Conservation (phyloP, 2,329 filamentous ascomycete genomes). For the Xylaria sp. region DNA sequence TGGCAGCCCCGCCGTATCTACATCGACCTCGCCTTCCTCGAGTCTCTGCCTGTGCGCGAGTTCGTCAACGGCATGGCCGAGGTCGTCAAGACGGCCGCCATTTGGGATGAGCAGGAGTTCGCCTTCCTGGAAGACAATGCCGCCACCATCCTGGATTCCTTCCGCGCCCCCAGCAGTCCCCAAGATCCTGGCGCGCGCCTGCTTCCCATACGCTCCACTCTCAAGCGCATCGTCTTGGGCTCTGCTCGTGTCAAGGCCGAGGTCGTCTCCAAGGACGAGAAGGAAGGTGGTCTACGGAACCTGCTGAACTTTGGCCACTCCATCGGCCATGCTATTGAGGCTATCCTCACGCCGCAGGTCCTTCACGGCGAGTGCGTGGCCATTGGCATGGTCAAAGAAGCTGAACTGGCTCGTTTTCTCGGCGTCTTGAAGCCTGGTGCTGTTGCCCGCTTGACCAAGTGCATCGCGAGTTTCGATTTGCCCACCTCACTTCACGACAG, state of each 20-base stretch:
- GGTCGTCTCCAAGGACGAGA: constrained; percentile 93
- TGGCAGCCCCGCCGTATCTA: constrained; percentile 97
- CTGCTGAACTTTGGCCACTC: constrained; percentile 98
- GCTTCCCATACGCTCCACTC: constrained; percentile 72
- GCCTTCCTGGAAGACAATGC: constrained; percentile 84
- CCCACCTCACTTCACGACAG: constrained; percentile 88
- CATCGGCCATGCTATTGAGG: constrained; percentile 96
- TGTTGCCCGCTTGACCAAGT: constrained; percentile 89
- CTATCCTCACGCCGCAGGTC: constrained; percentile 92
- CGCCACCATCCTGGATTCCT: constrained; percentile 75
- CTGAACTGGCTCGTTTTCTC: constrained; percentile 88
- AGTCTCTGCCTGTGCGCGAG: constrained; percentile 88
- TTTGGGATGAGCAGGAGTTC: constrained; percentile 92
- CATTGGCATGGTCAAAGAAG: constrained; percentile 98
- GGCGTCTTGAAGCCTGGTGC: constrained; percentile 87
- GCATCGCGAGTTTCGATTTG: constrained; percentile 91
- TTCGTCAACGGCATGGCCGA: constrained; percentile 99
- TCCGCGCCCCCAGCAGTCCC: constrained; percentile 65
- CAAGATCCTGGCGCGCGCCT: constrained; percentile 68
- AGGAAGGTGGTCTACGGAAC: constrained; percentile 92
- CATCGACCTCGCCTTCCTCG: constrained; percentile 90
- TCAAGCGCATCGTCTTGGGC: constrained; percentile 85
- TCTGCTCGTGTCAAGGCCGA: constrained; percentile 94
- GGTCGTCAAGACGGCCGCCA: constrained; percentile 96
- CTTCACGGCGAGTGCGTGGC: constrained; percentile 96